A percentile compares a stretch with the other conserved stretches of the same genome.
Conservation (phyloP, 257 asterid genomes). For the Ocimum tenuiflorum region DNA sequence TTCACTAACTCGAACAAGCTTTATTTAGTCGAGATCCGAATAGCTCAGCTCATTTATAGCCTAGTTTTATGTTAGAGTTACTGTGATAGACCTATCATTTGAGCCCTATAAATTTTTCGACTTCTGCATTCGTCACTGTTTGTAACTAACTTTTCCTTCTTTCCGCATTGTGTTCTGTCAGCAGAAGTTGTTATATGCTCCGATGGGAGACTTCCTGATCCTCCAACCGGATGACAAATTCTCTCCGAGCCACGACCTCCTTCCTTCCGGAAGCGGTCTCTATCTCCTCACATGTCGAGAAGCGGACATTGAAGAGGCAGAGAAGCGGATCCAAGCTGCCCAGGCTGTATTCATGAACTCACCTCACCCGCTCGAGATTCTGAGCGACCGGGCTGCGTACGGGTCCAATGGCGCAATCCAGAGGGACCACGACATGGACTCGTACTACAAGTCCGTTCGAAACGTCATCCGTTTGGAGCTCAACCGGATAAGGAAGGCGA, state of each 20-base stretch:
- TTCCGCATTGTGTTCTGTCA: neutral
- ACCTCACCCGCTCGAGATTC: constrained; percentile 92
- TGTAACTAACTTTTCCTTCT: neutral
- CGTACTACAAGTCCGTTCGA: constrained; percentile 58
- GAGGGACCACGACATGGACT: constrained; percentile 82
- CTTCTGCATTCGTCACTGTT: too few species aligned
- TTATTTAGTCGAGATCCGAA: too few species aligned
- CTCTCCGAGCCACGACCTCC: constrained; percentile 84
- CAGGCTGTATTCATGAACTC: constrained; percentile 54
- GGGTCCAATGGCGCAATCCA: constrained; percentile 79
- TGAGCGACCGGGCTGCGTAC: constrained; percentile 80
- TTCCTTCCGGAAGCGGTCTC: constrained; percentile 83
- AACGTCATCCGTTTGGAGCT: constrained; percentile 64
- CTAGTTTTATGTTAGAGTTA: too few species aligned
- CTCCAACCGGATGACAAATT: constrained; percentile 78
- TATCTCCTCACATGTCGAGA: constrained; percentile 49
- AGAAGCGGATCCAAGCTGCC: constrained; percentile 61
- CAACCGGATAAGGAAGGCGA: constrained; percentile 43
- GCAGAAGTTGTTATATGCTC: constrained; percentile 75
- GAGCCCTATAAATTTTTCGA: too few species aligned
- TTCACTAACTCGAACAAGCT: too few species aligned
- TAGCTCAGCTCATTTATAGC: too few species aligned
- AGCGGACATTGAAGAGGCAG: constrained; percentile 36
- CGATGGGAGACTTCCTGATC: constrained; percentile 82
- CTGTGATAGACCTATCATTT: too few species aligned